Evolutionary conservation across 805 yeast species (phyloP), one percentile per base, ranked within the genome.

Genomic region (Hanseniaspora taiwanica): DNA sequence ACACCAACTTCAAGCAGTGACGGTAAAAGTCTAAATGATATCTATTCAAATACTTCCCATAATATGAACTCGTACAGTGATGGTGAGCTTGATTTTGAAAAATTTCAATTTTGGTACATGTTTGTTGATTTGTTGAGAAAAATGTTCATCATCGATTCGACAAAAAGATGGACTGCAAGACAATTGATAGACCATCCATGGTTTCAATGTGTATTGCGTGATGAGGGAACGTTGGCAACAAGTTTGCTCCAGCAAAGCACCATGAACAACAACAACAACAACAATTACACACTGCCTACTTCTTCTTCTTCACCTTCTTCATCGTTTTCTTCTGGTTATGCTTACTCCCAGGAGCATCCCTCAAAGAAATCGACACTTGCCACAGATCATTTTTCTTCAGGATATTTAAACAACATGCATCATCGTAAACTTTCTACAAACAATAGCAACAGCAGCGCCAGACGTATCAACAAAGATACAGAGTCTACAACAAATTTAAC

Each of bases 161-260:
- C 66, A 2, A 68, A 76, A 51, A 65, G 94, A 48, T 74, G 81
- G 40, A 73, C 83, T 2, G 94, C 89, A 4, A 71, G 69, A 43
- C 79, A 80, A 46, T 91, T 93, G 0, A 65, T 84, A 48, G 67
- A 69, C 44, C 94, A 84, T 58, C 85, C 83, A 37, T 91, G 95
- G 82, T 78, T 93, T 56, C 66, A 69, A 46, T 65, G 68, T 44
- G 80, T 79, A 21, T 68, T 74, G 37, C 58, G 66, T 47, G 81
- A 74, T 56, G 78, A 72, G 44, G 80, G 76, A 17, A 37, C 14
- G 9, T 20, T 21, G 38, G 10, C 29, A 32, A 23, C 27, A 27
- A 9, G 12, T 25, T 14, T 29, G 33, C 4, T 33, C 23, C 9
- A 31, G 10, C 25, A n/a, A n/a, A n/a, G n/a, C n/a, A n/a, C n/a